Base-by-base conservation (phyloP, 345 rosid genomes). In the Acer negundo region DNA sequence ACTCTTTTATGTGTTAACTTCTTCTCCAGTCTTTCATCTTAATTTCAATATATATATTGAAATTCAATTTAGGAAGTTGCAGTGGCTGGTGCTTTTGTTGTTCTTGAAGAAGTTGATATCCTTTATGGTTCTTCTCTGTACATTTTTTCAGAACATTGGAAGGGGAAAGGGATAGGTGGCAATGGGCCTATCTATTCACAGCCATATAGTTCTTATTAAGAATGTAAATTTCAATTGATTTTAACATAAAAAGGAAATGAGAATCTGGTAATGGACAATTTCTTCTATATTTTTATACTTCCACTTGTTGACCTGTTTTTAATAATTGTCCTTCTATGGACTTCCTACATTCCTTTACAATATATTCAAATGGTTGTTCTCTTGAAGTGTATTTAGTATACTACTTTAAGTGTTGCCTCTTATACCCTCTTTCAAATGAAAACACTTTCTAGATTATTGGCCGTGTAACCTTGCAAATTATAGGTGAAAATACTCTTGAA, bases 1-100 rank as follows among this genome's bases (percentile, higher is more conserved):
- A 53, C 69, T 72, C 68, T 44, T 66, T 69, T 72, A 53, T 49
- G 22, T 42, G 22, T 63, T 70, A 8, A 28, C 64, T 20, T 38
- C 44, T 61, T 19, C 23, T 42, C 31, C 10, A 5, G 7, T 73
- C 26, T 40, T 62, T 58, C 44, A 2, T 77, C 9, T n/a, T 55
- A 42, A 38, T 12, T 59, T 59, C 35, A 38, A 53, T 53, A 16
- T 11, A 42, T 42, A 6, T 53, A 3, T 74, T 62, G 46, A 44
- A 10, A 16, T 26, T 38, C 49, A 62, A 44, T 2, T 72, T 12
- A 23, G 67, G 20, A 59, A 20, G 53, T 72, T 72, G 61, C 16
- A 11, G 5, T n/a, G 24, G 8, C 28, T 3, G 10, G 40, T 71
- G 46, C 17, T 61, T 61, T 73, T 59, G 26, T 61, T 58, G 26